A percentile compares a stretch with the other conserved stretches of the same genome.
phyloP scores from a whole-genome alignment of 2,329 filamentous ascomycete genomes.

The Rhynchosporium agropyri region DNA sequence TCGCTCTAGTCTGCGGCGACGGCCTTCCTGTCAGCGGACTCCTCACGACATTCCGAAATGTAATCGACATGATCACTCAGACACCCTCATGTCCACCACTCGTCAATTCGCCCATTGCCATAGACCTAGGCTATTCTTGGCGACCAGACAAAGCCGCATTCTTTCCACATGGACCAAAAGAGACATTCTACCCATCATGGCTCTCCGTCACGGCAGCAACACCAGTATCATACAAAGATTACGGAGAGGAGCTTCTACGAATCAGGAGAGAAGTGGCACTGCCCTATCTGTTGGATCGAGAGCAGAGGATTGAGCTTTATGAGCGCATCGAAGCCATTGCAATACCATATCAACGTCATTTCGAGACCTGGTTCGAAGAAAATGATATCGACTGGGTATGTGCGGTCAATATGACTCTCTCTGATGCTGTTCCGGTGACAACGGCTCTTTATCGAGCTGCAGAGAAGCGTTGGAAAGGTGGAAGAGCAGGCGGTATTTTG shows the following conservation, averaged over 20 bases:
- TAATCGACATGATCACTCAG: background rate
- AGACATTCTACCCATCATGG: conserved; percentile 11
- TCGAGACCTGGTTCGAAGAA: conserved; percentile 14
- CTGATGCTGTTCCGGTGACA: conserved; percentile 11
- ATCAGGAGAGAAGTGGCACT: conserved; percentile 11
- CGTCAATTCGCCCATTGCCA: conserved; percentile 6
- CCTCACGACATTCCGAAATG: conserved; percentile 17
- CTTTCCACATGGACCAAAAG: background rate
- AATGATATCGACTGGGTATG: conserved; percentile 14
- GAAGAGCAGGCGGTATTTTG: conserved; percentile 3
- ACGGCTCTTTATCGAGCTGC: conserved; percentile 8
- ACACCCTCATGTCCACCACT: conserved; percentile 8
- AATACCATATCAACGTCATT: conserved; percentile 1
- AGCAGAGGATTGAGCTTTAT: background rate
- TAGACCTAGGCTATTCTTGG: conserved; percentile 13
- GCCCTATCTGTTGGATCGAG: background rate
- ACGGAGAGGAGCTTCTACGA: background rate
- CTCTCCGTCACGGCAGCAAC: conserved; percentile 1
- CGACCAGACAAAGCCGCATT: conserved; percentile 12
- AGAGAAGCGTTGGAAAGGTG: conserved; percentile 3
- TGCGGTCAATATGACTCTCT: conserved; percentile 13
- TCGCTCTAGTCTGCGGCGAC: conserved; percentile 12
- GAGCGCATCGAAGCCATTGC: conserved; percentile 1
- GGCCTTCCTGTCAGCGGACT: conserved; percentile 4
- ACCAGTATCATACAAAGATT: conserved; percentile 3